A percentile compares a stretch with the other conserved stretches of the same genome.
These are phyloP conservation scores for Acacia concinna DNA, from an alignment of 331 rosid species.

Conservation along the genomic window DNA sequence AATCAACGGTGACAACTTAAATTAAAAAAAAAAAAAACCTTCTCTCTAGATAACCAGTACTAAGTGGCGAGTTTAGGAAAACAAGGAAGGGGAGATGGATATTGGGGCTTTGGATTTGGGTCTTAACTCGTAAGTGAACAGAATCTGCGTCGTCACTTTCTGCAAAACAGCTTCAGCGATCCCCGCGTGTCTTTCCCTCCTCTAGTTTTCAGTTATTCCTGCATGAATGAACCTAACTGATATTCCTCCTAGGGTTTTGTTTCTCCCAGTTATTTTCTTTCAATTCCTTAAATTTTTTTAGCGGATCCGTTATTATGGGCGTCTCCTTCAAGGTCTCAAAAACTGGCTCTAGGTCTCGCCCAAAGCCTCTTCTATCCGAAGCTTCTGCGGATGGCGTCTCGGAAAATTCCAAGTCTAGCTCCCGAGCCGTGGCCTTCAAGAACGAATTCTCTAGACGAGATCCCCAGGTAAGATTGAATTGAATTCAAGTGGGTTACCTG, in stretches of 20 bases:
- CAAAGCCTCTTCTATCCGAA: slow-evolving; percentile 52
- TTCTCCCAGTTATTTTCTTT: neutral
- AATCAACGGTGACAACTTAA: too few relatives aligned
- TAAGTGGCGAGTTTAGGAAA: neutral
- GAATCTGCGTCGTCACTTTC: neutral
- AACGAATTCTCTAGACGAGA: slow-evolving; percentile 32
- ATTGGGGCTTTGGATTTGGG: neutral
- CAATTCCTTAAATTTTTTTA: slow-evolving; percentile 7
- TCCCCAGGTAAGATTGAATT: slow-evolving; percentile 39
- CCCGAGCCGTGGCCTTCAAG: slow-evolving; percentile 31
- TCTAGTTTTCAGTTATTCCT: slow-evolving; percentile 2
- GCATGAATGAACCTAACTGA: neutral
- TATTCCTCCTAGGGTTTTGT: slow-evolving; percentile 8
- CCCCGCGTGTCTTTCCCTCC: neutral
- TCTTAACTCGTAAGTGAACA: neutral
- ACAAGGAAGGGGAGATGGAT: neutral
- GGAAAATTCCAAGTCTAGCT: slow-evolving; percentile 45
- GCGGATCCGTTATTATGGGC: slow-evolving; percentile 59
- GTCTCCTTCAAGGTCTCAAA: slow-evolving; percentile 87
- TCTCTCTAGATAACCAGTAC: too few relatives aligned
- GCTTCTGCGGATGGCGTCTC: slow-evolving; percentile 39
- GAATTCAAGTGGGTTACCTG: neutral
- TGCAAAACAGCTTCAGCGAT: neutral
- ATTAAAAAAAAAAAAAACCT: too few relatives aligned
- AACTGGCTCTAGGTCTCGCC: slow-evolving; percentile 72